These are phyloP conservation scores for Flueggea neowawraea DNA, from an alignment of 441 rosid genomes.

Conservation along the genomic window DNA sequence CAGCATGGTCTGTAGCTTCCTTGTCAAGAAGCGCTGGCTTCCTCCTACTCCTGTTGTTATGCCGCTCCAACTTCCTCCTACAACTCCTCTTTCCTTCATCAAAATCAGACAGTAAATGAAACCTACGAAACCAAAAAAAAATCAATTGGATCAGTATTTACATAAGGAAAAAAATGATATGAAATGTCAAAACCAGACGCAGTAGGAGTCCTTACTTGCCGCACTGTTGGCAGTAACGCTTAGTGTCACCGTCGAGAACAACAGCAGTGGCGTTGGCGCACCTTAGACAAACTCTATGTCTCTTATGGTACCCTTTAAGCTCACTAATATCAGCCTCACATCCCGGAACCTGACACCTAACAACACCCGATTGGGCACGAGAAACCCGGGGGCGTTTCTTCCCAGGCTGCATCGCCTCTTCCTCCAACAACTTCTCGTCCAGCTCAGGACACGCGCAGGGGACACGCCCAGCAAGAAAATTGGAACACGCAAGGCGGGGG, in stretches of 20 bases:
- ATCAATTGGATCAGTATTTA: background rate
- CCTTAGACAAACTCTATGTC: constrained; percentile 86
- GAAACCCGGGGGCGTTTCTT: constrained; percentile 57
- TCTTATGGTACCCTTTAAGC: constrained; percentile 90
- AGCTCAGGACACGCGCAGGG: constrained; percentile 96
- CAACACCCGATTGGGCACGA: constrained; percentile 31
- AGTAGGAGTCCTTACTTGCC: constrained; percentile 61
- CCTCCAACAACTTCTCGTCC: constrained; percentile 57
- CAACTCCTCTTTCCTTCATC: constrained; percentile 94
- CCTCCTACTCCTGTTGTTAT: constrained; percentile 75
- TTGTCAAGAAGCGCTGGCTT: constrained; percentile 42
- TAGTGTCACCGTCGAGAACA: constrained; percentile 57
- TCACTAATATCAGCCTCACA: constrained; percentile 83
- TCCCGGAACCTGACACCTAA: constrained; percentile 71
- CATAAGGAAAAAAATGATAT: too few relatives aligned
- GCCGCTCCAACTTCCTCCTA: constrained; percentile 88
- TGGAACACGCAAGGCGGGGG: constrained; percentile 79
- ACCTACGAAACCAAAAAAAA: constrained; percentile 44
- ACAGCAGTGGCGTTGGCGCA: constrained; percentile 77
- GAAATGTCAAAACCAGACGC: too few relatives aligned
- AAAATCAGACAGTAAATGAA: constrained; percentile 76
- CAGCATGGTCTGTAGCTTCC: constrained; percentile 39
- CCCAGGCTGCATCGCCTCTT: constrained; percentile 48
- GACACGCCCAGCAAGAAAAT: constrained; percentile 70
- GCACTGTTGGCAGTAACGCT: constrained; percentile 99